Evolutionary conservation across 495 filamentous ascomycete genomes (phyloP), one percentile per base, ranked within the genome.

Genomic region (Talaromyces trachyspermus): DNA sequence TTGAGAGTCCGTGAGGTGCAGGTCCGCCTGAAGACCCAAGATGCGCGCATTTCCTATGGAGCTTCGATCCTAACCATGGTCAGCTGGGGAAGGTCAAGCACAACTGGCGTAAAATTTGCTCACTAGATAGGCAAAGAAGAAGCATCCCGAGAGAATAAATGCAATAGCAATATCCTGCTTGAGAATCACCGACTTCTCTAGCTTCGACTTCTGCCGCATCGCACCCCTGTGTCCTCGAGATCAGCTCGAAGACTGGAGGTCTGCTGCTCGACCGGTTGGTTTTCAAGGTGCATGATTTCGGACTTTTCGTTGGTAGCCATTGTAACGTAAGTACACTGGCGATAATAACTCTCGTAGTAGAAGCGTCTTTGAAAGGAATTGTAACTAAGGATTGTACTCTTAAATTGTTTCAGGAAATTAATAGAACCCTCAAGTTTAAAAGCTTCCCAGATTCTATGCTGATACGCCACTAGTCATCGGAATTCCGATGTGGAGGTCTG

Each of bases 41-140:
- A 95, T 79, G 54, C 88, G 89, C 8, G 89, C 89, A 69, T 95
- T 95, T 46, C 89, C 89, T 45, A 91, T 87, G 60, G 33, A 36
- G 33, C 33, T 36, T 6, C 33, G 33, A 36, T 36, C 33, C 33
- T 36, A 14, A 36, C 33, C 4, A 14, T 6, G 33, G 5, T 36
- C 17, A 36, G 33, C 33, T 36, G 5, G 17, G n/a, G 33, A 14
- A 36, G 17, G 33, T 10, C 17, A 10, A 6, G 33, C 11, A 7
- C 12, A 36, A 5, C 17, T n/a, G 17, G 5, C 17, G n/a, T n/a
- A n/a, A n/a, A 36, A 36, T n/a, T 14, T 36, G 33, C 33, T 36
- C 33, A 36, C 33, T 14, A 36, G 33, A 36, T 36, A 36, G 33
- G 33, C 12, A 36, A 36, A 36, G 33, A 36, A 36, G n/a, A 36